Evolutionary conservation across 148 eudicot genomes (phyloP), one percentile per base, ranked within the genome.

Genomic region (Bassia scoparia): DNA sequence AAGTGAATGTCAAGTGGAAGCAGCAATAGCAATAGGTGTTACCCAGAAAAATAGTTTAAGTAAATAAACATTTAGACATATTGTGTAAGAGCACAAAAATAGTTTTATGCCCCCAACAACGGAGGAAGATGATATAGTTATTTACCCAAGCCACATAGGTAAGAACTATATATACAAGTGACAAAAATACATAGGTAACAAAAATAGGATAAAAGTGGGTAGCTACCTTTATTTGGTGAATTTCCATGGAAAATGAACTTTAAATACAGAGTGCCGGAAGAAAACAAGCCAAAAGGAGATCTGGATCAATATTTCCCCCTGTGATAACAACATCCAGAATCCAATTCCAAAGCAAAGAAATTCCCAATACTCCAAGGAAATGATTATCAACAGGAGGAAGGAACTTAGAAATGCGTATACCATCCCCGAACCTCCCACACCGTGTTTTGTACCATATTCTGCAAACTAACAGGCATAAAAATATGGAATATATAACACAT

Each of bases 251-350:
- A 81, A 89, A 91, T 67, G 98, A 88, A 83, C 98, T 91, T 83
- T 95, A 96, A 72, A 95, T n/a, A 95, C 74, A 95, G 88, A 95
- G 96, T 18, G 96, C 98, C 35, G 98, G 98, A 43, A 95, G 98
- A 79, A 95, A 95, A 53, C 91, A 93, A 78, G 98, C 97, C 87
- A 95, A 78, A 61, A 95, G 82, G 69, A 95, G 97, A 31, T 89
- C 91, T 61, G 97, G 98, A 87, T 95, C 83, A 76, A 95, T 95
- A 64, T 83, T 74, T 81, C 89, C 93, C 98, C 98, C 98, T 95
- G 81, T n/a, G 53, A 58, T 67, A 56, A 69, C 62, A 67, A 29
- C 53, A 61, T 50, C 70, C 60, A 48, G 23, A n/a, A 52, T 67
- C 74, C 44, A 65, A 53, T 35, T 23, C 18, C 50, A 24, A 69